A percentile compares a stretch with the other conserved stretches of the same genome.
These are phyloP conservation scores for Aureobasidium sp. DNA, from an alignment of 2,329 filamentous ascomycete species.

Conservation along the genomic window DNA sequence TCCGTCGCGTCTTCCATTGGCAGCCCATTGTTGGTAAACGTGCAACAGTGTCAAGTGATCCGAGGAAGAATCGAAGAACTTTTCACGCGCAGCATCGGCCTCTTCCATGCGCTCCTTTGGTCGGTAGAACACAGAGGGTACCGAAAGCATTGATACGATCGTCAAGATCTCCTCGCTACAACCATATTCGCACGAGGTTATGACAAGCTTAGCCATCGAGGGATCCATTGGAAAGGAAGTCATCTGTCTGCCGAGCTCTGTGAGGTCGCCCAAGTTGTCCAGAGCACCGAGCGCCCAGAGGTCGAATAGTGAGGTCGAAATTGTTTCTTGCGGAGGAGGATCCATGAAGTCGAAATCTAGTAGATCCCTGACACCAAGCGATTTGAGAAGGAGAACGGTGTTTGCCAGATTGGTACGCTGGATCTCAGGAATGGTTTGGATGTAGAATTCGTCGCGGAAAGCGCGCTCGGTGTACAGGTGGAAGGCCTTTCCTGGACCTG, in stretches of 20 bases:
- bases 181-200: constrained; percentile 73
- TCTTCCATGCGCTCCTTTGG: constrained; percentile 96
- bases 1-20: constrained; percentile 79
- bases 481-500: constrained; percentile 91
- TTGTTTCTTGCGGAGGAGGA: constrained; percentile 93
- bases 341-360: constrained; percentile 99
- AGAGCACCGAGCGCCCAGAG: constrained; percentile 92
- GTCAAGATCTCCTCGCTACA: constrained; percentile 98
- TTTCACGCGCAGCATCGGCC: constrained; percentile 88
- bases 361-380: constrained; percentile 85
- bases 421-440: constrained; percentile 95
- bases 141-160: constrained; percentile 95
- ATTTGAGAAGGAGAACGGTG: constrained; percentile 89
- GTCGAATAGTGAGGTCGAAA: constrained; percentile 94
- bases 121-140: constrained; percentile 93
- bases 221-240: constrained; percentile 98
- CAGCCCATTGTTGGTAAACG: constrained; percentile 91
- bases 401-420: constrained; percentile 94
- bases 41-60: constrained; percentile 94
- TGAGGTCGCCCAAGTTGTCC: constrained; percentile 89
- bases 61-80: constrained; percentile 97
- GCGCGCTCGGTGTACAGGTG: constrained; percentile 90
- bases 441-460: constrained; percentile 91
- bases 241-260: constrained; percentile 81
- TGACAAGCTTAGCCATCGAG: constrained; percentile 86